phyloP scores from a whole-genome alignment of 495 filamentous ascomycete species.

The Aspergillus ellipticus region DNA sequence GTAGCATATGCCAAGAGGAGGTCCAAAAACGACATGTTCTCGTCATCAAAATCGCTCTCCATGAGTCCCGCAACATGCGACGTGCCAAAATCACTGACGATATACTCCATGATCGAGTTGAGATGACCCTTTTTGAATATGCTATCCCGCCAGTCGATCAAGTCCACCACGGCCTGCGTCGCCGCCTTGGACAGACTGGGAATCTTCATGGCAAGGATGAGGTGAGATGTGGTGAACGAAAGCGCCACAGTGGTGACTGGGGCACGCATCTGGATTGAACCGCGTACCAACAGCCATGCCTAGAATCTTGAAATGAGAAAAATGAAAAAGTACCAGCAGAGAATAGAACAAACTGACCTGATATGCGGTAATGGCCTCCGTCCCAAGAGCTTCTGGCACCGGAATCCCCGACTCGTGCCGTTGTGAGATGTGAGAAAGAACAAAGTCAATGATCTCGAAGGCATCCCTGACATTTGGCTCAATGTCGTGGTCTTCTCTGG shows the following conservation, averaged over 20 bases:
- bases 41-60: slow-evolving; percentile 58
- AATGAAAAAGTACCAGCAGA: slow-evolving; percentile 4
- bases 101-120: slow-evolving; percentile 26
- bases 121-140: slow-evolving; percentile 20
- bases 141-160: slow-evolving; percentile 23
- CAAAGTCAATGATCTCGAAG: slow-evolving; percentile 35
- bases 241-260: slow-evolving; percentile 15
- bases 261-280: slow-evolving; percentile 20
- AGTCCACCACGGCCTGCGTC: slow-evolving; percentile 32
- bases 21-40: slow-evolving; percentile 63
- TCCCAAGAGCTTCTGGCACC: slow-evolving; percentile 18
- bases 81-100: slow-evolving; percentile 33
- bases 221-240: slow-evolving; percentile 14
- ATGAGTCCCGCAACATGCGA: slow-evolving; percentile 44
- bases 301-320: slow-evolving; percentile 6
- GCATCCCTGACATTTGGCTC: slow-evolving; percentile 37
- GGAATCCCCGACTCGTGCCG: slow-evolving; percentile 22
- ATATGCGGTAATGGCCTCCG: slow-evolving; percentile 35
- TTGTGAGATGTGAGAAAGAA: slow-evolving; percentile 31
- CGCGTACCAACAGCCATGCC: slow-evolving; percentile 29
- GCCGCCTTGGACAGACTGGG: slow-evolving; percentile 27
- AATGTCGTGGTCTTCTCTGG: slow-evolving; percentile 18
- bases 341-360: slow-evolving; percentile 26
- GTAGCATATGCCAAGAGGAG: slow-evolving; percentile 64
- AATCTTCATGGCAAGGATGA: slow-evolving; percentile 25